These are phyloP conservation scores for Chaetomium sp. DNA, from an alignment of 2,329 filamentous ascomycete genomes.

Conservation along the genomic window DNA sequence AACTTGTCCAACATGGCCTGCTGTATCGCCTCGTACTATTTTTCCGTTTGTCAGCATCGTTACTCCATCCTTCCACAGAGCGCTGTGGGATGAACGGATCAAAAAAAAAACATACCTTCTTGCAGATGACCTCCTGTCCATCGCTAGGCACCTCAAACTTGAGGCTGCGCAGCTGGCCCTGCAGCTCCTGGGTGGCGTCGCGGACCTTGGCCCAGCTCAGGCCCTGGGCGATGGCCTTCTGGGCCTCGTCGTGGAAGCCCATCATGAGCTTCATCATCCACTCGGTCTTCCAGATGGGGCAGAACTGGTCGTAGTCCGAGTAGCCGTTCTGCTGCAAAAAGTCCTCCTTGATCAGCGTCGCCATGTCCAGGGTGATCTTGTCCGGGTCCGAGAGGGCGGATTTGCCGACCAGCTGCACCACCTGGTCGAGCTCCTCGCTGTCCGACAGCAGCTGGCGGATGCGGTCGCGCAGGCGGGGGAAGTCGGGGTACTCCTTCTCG, in stretches of 20 bases:
- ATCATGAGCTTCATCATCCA: constrained; percentile 99
- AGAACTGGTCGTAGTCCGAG: constrained; percentile 99
- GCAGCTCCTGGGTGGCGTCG: constrained; percentile 85
- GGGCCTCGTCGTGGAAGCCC: constrained; percentile 94
- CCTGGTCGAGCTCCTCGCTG: constrained; percentile 96
- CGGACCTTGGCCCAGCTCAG: constrained; percentile 91
- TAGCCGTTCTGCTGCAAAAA: constrained; percentile 99
- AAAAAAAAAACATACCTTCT: constrained; percentile 73
- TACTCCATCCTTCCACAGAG: not conserved
- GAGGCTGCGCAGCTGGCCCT: constrained; percentile 82
- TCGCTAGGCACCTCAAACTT: constrained; percentile 95
- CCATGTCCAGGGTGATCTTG: constrained; percentile 97
- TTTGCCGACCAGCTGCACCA: constrained; percentile 97
- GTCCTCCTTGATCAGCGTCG: constrained; percentile 92
- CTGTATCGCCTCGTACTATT: constrained; percentile 85
- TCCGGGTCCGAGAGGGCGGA: constrained; percentile 92
- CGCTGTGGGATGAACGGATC: no score
- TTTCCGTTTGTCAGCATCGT: not conserved
- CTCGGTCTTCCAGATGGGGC: constrained; percentile 98
- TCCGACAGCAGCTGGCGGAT: constrained; percentile 92
- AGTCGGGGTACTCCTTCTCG: constrained; percentile 89
- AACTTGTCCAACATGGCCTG: constrained; percentile 97
- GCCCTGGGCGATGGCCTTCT: constrained; percentile 91
- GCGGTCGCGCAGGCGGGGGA: constrained; percentile 87
- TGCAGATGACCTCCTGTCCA: constrained; percentile 75